These are phyloP conservation scores for Lunasporangiospora selenospora DNA, from an alignment of 192 early-diverging fungal genomes.

Conservation along the genomic window DNA sequence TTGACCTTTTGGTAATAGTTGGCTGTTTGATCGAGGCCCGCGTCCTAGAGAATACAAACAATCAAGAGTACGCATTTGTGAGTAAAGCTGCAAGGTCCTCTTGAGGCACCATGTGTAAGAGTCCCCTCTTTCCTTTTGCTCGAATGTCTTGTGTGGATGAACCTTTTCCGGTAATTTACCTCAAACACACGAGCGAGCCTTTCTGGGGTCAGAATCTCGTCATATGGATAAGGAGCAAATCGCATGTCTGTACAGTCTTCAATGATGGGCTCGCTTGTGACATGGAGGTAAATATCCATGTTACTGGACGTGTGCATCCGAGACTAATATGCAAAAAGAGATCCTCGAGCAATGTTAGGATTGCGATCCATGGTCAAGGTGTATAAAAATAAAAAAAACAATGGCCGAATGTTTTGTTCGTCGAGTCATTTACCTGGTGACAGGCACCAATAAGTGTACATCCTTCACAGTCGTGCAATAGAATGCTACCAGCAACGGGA, in stretches of 20 bases:
- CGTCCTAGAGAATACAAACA: too few species aligned
- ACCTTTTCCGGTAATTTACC: too few species aligned
- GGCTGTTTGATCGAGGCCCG: too few species aligned
- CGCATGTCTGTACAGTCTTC: constrained; percentile 68
- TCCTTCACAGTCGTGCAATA: constrained; percentile 66
- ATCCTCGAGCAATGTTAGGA: neutral
- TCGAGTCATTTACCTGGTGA: constrained; percentile 66
- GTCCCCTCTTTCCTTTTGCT: too few species aligned
- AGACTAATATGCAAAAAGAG: constrained; percentile 53
- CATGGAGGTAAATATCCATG: constrained; percentile 66
- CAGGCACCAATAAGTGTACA: constrained; percentile 72
- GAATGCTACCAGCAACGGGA: constrained; percentile 71
- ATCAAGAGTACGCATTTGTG: too few species aligned
- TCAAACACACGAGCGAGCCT: constrained; percentile 23
- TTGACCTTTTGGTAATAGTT: constrained; percentile 74
- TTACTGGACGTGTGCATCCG: constrained; percentile 75
- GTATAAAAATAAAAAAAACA: constrained; percentile 4
- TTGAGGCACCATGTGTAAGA: too few species aligned
- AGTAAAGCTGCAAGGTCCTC: too few species aligned
- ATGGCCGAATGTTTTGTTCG: neutral
- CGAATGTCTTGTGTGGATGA: too few species aligned
- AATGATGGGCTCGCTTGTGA: constrained; percentile 77
- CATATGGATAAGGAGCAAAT: constrained; percentile 63
- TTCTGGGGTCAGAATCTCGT: constrained; percentile 8
- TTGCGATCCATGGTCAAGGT: too few species aligned